A percentile compares a stretch with the other conserved stretches of the same genome.
These are phyloP conservation scores for Colletotrichum trifolii DNA, from an alignment of 2,329 filamentous ascomycete species.

Conservation along the genomic window DNA sequence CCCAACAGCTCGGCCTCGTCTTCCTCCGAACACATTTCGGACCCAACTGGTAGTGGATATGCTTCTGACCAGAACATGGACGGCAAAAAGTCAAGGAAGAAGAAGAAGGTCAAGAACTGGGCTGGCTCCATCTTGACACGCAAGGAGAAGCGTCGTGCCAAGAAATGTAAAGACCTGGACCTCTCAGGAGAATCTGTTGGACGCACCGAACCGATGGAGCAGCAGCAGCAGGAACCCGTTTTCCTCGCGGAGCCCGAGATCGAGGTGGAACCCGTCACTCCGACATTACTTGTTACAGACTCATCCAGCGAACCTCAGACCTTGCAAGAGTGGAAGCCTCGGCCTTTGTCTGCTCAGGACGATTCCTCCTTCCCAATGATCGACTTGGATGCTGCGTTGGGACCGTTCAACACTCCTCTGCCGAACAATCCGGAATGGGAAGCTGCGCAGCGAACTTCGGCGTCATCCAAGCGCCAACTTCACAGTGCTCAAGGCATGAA, in stretches of 20 bases:
- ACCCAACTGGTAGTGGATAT: constrained; percentile 39
- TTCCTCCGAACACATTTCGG: constrained; percentile 51
- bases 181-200: constrained; percentile 14
- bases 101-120: constrained; percentile 83
- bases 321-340: constrained; percentile 50
- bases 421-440: constrained; percentile 73
- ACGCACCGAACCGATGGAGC: constrained; percentile 9
- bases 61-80: constrained; percentile 45
- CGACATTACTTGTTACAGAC: constrained; percentile 55
- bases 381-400: constrained; percentile 92
- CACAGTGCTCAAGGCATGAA: constrained; percentile 81
- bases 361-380: constrained; percentile 82
- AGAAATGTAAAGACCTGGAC: constrained; percentile 40
- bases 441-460: constrained; percentile 69
- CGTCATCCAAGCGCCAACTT: constrained; percentile 70
- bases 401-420: constrained; percentile 87
- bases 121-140: constrained; percentile 74
- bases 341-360: constrained; percentile 52
- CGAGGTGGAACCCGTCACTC: constrained; percentile 46
- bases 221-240: constrained; percentile 40
- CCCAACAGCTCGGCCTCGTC: constrained; percentile 38
- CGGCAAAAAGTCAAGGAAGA: constrained; percentile 59
- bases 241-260: constrained; percentile 42
- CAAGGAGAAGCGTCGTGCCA: constrained; percentile 64
- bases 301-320: constrained; percentile 46